Evolutionary conservation across 2,329 filamentous ascomycete species (phyloP).

Genomic region (Aureobasidium leucospermi): DNA sequence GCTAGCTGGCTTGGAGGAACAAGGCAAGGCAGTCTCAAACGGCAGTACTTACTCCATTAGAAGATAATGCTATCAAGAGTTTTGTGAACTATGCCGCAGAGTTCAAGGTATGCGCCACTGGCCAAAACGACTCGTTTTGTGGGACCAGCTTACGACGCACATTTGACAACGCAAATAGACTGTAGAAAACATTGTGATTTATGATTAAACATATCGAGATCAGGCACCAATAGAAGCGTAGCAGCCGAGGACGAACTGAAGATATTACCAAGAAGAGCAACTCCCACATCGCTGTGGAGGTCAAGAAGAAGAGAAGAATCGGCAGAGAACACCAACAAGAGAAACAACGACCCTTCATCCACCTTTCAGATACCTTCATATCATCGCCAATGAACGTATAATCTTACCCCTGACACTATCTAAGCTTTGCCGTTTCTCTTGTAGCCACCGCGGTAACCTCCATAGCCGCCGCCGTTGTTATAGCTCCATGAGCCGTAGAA

Average conservation of each 20-base stretch:
- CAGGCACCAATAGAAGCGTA: neutral
- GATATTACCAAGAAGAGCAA: neutral
- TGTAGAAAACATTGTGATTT: too few relatives aligned
- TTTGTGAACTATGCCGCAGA: too few relatives aligned
- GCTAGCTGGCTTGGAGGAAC: constrained; percentile 67
- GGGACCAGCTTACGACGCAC: too few relatives aligned
- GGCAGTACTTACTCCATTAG: constrained; percentile 27
- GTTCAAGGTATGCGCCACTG: too few relatives aligned
- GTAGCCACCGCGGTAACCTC: constrained; percentile 1
- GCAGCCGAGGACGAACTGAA: too few relatives aligned
- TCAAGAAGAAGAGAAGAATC: neutral
- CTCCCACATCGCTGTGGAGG: neutral
- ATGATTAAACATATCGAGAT: neutral
- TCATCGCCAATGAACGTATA: neutral
- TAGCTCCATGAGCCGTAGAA: neutral
- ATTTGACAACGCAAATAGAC: too few relatives aligned
- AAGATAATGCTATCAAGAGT: constrained; percentile 6
- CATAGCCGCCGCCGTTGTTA: neutral
- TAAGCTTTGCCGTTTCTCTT: constrained; percentile 1
- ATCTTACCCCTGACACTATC: neutral
- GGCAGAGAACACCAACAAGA: neutral
- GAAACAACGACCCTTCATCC: neutral
- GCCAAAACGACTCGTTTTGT: too few relatives aligned
- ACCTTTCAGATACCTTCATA: neutral
- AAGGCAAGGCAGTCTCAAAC: constrained; percentile 51